Evolutionary conservation across 2,329 filamentous ascomycete genomes (phyloP), one percentile per base, ranked within the genome.

Genomic region (Penicillium thymicola): DNA sequence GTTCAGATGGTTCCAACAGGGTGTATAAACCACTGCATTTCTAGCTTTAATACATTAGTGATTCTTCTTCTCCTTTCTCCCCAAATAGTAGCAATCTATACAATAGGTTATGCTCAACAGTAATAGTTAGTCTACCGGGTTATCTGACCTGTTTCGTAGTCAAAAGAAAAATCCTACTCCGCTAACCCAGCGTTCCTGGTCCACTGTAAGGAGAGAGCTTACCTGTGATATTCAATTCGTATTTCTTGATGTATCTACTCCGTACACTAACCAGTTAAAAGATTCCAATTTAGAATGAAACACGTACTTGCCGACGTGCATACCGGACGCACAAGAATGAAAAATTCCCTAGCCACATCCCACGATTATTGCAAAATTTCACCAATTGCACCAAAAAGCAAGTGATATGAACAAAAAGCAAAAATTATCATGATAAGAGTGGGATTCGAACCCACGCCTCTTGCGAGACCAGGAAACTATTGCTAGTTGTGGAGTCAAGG

Each of bases 401-500:
- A 18, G 36, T 37, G 4, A 10, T 10, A 9, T 37, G n/a, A 18
- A 11, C n/a, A 18, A 38, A 38, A 38, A 18, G 16, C n/a, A 38
- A 38, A 38, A 38, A 38, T 4, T 4, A 10, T 5, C 1, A 30
- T 55, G 54, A 55, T 51, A 55, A 55, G 54, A 55, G 54, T 55
- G 54, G 54, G 54, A 55, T 55, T 55, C 36, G 54, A 55, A 55
- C 54, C 54, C 54, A 55, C 54, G 54, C 54, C 54, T 40, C 49
- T 51, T 52, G 30, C 54, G 54, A 55, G 54, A 55, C 49, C 54
- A 55, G 54, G 54, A 55, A 55, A 55, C 54, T 55, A 51, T 18
- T 38, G 48, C 49, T 51, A 55, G 54, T 55, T 45, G 14, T 50
- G 23, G 48, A 60, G 64, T 62, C 55, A 62, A 66, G 63, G 63